These are phyloP conservation scores for Lactarius vividus DNA, from an alignment of 768 basidiomycete genomes.

Conservation along the genomic window DNA sequence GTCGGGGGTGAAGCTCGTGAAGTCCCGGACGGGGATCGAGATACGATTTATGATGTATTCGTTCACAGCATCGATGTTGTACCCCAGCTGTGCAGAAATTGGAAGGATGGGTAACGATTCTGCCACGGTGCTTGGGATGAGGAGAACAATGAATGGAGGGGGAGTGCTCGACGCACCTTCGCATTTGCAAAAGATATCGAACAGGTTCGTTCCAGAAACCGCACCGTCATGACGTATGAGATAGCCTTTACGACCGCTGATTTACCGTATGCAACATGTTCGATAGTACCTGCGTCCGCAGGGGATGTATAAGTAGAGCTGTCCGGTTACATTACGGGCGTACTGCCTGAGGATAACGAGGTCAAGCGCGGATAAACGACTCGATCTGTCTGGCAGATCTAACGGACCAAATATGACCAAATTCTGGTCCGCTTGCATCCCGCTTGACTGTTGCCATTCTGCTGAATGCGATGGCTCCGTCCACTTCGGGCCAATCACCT, in stretches of 20 bases:
- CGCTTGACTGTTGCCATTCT: too few species aligned
- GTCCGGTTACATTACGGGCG: slow-evolving; percentile 2
- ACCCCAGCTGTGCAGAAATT: too few species aligned
- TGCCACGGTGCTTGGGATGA: too few species aligned
- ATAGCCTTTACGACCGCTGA: slow-evolving; percentile 98
- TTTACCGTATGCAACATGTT: slow-evolving; percentile 99
- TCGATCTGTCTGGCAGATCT: too few species aligned
- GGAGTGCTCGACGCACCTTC: slow-evolving; percentile 57
- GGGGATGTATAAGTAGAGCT: background rate
- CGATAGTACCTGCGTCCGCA: slow-evolving; percentile 75
- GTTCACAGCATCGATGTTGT: slow-evolving; percentile 83
- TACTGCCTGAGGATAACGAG: too few species aligned
- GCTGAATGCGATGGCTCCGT: too few species aligned
- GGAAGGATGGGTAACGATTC: too few species aligned
- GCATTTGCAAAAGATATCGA: slow-evolving; percentile 96
- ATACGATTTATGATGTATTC: slow-evolving; percentile 98
- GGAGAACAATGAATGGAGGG: too few species aligned
- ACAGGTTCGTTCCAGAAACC: slow-evolving; percentile 99
- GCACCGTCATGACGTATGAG: slow-evolving; percentile 96
- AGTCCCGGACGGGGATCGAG: slow-evolving; percentile 91
- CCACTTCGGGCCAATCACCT: too few species aligned
- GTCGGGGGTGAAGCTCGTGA: slow-evolving; percentile 75
- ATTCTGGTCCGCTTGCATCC: too few species aligned
- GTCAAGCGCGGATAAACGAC: too few species aligned
- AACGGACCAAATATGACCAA: too few species aligned